Base-by-base conservation (phyloP, 345 rosid genomes). In the Sisymbrium irio region DNA sequence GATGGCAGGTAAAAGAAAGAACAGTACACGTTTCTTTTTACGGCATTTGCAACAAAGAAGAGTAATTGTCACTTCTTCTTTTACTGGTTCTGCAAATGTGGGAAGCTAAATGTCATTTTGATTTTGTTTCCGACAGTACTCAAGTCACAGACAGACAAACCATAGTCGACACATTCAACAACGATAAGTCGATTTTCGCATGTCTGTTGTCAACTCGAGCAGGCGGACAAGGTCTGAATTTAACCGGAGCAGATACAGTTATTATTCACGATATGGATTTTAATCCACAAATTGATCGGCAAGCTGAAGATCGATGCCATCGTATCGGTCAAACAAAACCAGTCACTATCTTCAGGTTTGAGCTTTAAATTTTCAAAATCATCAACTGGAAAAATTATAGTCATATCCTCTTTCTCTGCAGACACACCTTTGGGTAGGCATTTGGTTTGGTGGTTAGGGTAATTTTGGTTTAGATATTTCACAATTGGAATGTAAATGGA, bases 281-380 rank as follows among this genome's bases (percentile, higher is more conserved):
- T 77, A 95, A 95, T 71, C 99, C 97, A 25, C 98, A 95, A 78
- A 95, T 95, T 68, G 98, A 95, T 50, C 81, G 98, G 18, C 98
- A 90, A 75, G 99, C 97, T 47, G 98, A 90, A 85, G 98, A 92
- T 80, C 86, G 96, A 9, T 95, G 98, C 68, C 99, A 92, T 79
- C 88, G 94, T 53, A 90, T 95, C 57, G 99, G 99, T 78, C 97
- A 95, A 83, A 90, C 89, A 7, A 92, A 81, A 81, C 92, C 97
- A 11, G 96, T 95, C 28, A 92, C 96, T 36, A 83, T 95, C 69
- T 89, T 90, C 84, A 93, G 97, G 98, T 93, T 10, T 77, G 65
- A 46, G 32, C 36, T 47, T 46, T 15, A 30, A 30, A 18, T 20
- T 20, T 27, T 5, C 47, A 36, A 19, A 70, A 33, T 57, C 74